phyloP scores from a whole-genome alignment of 495 filamentous ascomycete genomes.

The Xylaria bambusicola region DNA sequence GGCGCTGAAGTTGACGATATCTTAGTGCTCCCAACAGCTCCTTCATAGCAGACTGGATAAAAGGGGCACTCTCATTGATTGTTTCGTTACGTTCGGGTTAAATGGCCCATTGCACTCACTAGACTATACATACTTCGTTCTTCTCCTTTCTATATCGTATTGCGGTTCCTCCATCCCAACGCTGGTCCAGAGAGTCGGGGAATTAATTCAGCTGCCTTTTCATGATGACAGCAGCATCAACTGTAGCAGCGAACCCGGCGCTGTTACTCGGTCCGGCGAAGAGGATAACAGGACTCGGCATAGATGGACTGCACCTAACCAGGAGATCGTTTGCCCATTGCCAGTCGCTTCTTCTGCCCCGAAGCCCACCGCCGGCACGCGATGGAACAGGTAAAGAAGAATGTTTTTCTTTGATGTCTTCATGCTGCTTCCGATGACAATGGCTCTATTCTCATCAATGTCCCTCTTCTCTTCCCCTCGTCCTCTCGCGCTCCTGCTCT shows the following conservation, averaged over 20 bases:
- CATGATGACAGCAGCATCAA: slow-evolving; percentile 11
- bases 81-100: too few species aligned
- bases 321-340: too few species aligned
- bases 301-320: too few species aligned
- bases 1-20: slow-evolving; percentile 1
- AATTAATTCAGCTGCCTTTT: background rate
- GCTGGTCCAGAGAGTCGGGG: too few species aligned
- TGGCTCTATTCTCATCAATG: background rate
- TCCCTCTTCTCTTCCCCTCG: too few species aligned
- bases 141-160: too few species aligned
- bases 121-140: background rate
- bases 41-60: background rate
- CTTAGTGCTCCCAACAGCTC: background rate
- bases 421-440: background rate
- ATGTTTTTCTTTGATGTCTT: background rate
- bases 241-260: slow-evolving; percentile 5
- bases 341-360: background rate
- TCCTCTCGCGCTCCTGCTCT: too few species aligned
- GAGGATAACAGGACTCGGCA: slow-evolving; percentile 7
- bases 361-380: background rate
- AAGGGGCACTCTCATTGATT: too few species aligned
- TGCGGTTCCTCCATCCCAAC: too few species aligned
- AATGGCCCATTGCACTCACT: background rate
- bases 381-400: slow-evolving; percentile 6
- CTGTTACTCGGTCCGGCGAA: slow-evolving; percentile 7